These are phyloP conservation scores for Gossypium raimondii DNA, from an alignment of 345 rosid species.

Conservation along the genomic window DNA sequence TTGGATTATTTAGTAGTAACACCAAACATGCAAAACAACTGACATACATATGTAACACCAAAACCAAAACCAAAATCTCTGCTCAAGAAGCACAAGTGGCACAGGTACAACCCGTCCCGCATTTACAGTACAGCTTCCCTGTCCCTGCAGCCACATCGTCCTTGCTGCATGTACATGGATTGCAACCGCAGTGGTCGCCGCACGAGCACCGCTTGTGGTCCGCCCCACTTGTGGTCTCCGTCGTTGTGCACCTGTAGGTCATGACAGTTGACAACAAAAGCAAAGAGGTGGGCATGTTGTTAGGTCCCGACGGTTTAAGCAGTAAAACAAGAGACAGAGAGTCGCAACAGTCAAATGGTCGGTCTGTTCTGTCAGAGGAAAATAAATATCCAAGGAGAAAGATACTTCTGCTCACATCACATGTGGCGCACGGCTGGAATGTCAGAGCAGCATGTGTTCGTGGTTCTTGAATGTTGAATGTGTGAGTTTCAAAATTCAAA, in stretches of 20 bases:
- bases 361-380: neutral
- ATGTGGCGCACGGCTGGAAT: neutral
- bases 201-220: conserved; percentile 46
- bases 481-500: neutral
- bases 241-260: conserved; percentile 31
- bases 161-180: conserved; percentile 52
- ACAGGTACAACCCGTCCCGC: conserved; percentile 40
- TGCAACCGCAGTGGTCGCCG: conserved; percentile 61
- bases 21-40: neutral
- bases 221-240: conserved; percentile 22
- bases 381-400: neutral
- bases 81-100: conserved; percentile 29
- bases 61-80: neutral
- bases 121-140: conserved; percentile 32
- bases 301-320: neutral
- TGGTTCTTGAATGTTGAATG: too few species aligned
- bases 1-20: neutral
- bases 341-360: neutral
- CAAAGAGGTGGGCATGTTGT: neutral
- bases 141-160: conserved; percentile 2
- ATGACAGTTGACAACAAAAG: neutral
- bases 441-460: neutral
- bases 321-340: neutral
- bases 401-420: too few species aligned
- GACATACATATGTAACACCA: neutral